Conservation (phyloP, 371 early-diverging fungal genomes). For the Rhizopus delemar region DNA sequence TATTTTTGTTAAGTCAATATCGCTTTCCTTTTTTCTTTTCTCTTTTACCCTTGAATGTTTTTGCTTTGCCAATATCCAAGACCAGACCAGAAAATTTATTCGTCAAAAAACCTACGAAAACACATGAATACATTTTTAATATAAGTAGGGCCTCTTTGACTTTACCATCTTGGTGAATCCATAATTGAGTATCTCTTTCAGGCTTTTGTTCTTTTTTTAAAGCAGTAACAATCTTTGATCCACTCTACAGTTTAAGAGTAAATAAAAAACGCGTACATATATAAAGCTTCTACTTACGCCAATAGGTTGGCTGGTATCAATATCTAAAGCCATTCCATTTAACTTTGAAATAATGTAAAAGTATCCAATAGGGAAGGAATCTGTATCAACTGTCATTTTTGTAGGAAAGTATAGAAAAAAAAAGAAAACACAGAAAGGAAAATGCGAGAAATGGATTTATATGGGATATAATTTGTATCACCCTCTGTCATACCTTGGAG, state of each 20-base stretch:
- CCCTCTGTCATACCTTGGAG: not conserved
- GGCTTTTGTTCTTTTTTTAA: slow-evolving; percentile 18
- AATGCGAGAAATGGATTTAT: not conserved
- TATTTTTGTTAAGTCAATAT: slow-evolving; percentile 9
- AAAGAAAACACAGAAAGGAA: not conserved
- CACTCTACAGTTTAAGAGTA: slow-evolving; percentile 16
- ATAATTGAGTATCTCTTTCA: slow-evolving; percentile 30
- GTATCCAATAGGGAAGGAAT: slow-evolving; percentile 46
- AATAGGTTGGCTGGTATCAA: slow-evolving; percentile 25
- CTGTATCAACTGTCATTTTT: slow-evolving; percentile 33
- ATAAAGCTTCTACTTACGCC: slow-evolving; percentile 13
- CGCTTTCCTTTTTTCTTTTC: not conserved
- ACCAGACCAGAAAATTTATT: slow-evolving; percentile 44
- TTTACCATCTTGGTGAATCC: slow-evolving; percentile 42
- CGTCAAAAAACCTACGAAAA: slow-evolving; percentile 38
- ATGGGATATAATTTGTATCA: not conserved
- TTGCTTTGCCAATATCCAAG: slow-evolving; percentile 43
- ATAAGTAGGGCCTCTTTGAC: not conserved
- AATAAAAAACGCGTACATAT: not conserved
- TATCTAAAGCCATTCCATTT: slow-evolving; percentile 40
- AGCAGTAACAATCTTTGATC: slow-evolving; percentile 22
- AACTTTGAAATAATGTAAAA: slow-evolving; percentile 44
- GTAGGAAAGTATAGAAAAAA: not conserved
- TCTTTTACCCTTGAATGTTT: slow-evolving; percentile 40
- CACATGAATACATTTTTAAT: not conserved